Conservation (phyloP, 306 rosid species). For the Vigna angularis region DNA sequence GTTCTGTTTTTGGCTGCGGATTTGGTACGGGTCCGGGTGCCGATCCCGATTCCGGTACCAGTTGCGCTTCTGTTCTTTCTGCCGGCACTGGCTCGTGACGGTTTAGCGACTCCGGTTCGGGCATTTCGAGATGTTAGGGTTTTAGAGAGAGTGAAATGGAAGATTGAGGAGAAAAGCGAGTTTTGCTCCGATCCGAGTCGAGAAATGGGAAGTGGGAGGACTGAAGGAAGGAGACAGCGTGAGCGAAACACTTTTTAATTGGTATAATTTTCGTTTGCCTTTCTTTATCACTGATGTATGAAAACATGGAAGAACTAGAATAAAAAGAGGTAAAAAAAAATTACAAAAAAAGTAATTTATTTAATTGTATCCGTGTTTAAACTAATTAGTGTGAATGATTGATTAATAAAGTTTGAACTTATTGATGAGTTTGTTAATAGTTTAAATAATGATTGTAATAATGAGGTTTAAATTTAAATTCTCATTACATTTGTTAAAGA, state of each 20-base stretch:
- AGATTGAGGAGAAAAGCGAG: constrained; percentile 3
- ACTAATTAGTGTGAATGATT: too few relatives aligned
- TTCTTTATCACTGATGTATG: not conserved
- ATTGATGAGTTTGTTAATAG: too few relatives aligned
- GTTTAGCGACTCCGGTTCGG: constrained; percentile 45
- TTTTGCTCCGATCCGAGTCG: not conserved
- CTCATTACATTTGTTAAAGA: too few relatives aligned
- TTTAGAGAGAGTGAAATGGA: not conserved
- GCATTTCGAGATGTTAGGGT: constrained; percentile 40
- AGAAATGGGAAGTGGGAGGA: not conserved
- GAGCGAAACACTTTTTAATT: not conserved
- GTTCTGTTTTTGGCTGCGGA: constrained; percentile 1
- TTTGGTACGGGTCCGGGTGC: not conserved
- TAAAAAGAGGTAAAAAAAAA: not conserved
- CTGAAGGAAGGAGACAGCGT: not conserved
- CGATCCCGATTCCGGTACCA: constrained; percentile 33
- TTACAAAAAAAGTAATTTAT: not conserved
- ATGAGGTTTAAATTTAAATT: too few relatives aligned
- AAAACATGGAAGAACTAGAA: not conserved
- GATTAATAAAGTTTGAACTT: too few relatives aligned
- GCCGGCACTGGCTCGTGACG: constrained; percentile 6
- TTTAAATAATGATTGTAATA: too few relatives aligned
- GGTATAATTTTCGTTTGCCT: not conserved
- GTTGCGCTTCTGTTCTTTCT: not conserved
- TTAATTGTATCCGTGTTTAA: not conserved